phyloP scores from a whole-genome alignment of 176 grass and related monocot genomes.

The Avena eriantha region DNA sequence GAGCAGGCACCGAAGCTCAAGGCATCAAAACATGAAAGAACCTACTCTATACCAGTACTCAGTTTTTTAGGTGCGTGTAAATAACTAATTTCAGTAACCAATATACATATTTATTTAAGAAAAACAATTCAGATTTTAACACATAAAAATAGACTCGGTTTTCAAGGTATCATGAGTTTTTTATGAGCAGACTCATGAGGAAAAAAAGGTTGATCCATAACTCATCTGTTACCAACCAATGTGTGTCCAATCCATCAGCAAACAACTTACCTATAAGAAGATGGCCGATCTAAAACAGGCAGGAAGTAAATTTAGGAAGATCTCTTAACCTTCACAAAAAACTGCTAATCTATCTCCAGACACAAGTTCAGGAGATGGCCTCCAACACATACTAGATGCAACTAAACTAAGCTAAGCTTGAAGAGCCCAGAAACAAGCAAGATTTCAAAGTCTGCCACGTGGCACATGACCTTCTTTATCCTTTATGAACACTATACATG shows the following conservation, averaged over 20 bases:
- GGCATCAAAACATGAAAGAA: not conserved
- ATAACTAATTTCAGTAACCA: not conserved
- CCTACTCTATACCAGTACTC: not conserved
- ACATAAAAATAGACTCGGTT: not conserved
- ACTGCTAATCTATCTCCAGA: not conserved
- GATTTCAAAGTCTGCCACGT: conserved; percentile 19
- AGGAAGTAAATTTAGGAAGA: conserved; percentile 14
- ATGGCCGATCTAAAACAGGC: not conserved
- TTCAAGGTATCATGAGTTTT: conserved; percentile 31
- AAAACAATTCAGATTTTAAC: not conserved
- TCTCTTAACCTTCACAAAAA: conserved; percentile 22
- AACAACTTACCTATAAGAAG: conserved; percentile 24
- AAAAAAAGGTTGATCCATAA: conserved; percentile 47
- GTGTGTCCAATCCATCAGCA: conserved; percentile 35
- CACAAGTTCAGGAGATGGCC: not conserved
- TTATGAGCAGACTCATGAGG: conserved; percentile 24
- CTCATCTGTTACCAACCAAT: conserved; percentile 23
- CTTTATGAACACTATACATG: not conserved
- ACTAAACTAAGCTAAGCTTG: not conserved
- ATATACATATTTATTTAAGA: not conserved
- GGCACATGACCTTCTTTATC: conserved; percentile 7
- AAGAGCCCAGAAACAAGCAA: conserved; percentile 15
- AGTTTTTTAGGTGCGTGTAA: not conserved
- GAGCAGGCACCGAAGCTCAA: conserved; percentile 8
- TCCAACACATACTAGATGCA: conserved; percentile 19